These are phyloP conservation scores for Kuraishia ogatae DNA, from an alignment of 805 yeast genomes.

Conservation along the genomic window DNA sequence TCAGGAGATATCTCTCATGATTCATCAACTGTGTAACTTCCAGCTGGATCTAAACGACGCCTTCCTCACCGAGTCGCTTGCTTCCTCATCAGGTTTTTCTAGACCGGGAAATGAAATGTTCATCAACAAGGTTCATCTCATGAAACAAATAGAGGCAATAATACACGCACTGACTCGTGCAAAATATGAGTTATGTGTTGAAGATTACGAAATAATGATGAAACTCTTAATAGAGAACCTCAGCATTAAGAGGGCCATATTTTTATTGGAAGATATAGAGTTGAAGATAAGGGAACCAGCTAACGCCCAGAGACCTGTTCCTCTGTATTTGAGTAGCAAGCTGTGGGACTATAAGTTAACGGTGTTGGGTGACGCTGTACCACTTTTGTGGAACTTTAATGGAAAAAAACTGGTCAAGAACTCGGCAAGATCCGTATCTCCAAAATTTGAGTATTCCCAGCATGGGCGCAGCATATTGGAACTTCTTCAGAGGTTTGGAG, in stretches of 20 bases:
- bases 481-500: background rate
- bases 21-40: background rate
- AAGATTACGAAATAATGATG: background rate
- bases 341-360: constrained; percentile 1
- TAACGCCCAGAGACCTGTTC: background rate
- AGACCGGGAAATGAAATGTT: background rate
- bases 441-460: background rate
- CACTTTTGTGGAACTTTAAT: background rate
- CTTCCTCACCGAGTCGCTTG: background rate
- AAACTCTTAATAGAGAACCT: background rate
- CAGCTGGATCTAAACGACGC: background rate
- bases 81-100: background rate
- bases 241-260: background rate
- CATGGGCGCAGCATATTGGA: background rate
- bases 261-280: background rate
- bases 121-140: background rate
- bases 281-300: background rate
- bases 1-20: background rate
- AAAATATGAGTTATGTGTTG: background rate
- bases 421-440: background rate
- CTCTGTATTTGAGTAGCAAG: constrained; percentile 1
- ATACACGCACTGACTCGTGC: background rate
- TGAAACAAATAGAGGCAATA: background rate
- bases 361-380: background rate
- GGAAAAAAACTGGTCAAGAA: background rate